Evolutionary conservation across 2,329 filamentous ascomycete species (phyloP).

Genomic region (Tolypocladium sp.): DNA sequence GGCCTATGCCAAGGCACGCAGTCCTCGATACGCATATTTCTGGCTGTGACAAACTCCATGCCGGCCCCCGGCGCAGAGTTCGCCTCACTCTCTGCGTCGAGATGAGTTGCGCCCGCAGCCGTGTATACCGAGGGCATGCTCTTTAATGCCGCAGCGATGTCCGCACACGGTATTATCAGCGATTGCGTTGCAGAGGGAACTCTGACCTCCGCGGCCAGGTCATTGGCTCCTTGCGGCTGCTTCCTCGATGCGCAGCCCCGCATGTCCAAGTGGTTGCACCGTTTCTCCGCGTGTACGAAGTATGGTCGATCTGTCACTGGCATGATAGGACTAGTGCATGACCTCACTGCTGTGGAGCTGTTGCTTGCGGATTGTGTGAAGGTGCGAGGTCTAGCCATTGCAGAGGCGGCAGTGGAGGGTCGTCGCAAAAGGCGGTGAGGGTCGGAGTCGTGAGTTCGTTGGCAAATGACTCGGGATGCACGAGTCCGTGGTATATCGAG

Average conservation of each 20-base stretch:
- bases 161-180: neutral
- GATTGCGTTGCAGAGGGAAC: neutral
- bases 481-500: neutral
- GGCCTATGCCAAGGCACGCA: neutral
- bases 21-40: neutral
- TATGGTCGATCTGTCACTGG: neutral
- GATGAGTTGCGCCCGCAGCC: neutral
- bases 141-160: neutral
- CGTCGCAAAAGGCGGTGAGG: neutral
- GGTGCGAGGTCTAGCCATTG: neutral
- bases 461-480: neutral
- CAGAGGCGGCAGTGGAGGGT: neutral
- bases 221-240: neutral
- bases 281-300: neutral
- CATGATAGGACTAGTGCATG: neutral
- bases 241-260: neutral
- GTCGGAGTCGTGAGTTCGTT: neutral
- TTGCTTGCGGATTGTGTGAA: neutral
- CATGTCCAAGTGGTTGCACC: neutral
- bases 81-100: neutral
- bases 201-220: neutral
- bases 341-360: neutral
- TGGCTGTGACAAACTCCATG: neutral
- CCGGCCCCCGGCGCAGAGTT: neutral
- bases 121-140: no score